phyloP scores from a whole-genome alignment of 2,329 filamentous ascomycete species.

The Diaporthe destruens region DNA sequence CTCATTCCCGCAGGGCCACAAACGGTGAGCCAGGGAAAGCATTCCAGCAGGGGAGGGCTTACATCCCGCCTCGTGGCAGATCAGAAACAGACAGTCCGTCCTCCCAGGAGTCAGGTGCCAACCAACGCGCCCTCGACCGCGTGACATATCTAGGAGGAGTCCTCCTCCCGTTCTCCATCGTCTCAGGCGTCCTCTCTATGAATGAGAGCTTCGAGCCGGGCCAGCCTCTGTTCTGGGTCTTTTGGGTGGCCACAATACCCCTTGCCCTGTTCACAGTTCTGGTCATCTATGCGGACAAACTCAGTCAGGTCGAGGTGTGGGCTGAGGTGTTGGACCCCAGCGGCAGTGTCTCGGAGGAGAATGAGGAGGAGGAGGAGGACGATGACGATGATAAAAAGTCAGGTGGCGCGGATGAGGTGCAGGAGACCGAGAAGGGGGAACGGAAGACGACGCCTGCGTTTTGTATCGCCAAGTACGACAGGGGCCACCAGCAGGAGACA shows the following conservation, averaged over 20 bases:
- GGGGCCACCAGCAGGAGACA: slow-evolving; percentile 33
- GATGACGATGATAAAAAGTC: background rate
- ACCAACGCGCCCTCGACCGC: slow-evolving; percentile 58
- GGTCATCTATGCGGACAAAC: slow-evolving; percentile 62
- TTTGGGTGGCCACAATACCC: slow-evolving; percentile 59
- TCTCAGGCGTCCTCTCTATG: slow-evolving; percentile 62
- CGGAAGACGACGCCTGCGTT: background rate
- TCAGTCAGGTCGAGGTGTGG: slow-evolving; percentile 61
- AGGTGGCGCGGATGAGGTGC: background rate
- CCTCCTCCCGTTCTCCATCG: slow-evolving; percentile 61
- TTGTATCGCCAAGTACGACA: slow-evolving; percentile 7
- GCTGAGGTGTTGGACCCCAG: slow-evolving; percentile 53
- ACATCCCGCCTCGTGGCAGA: slow-evolving; percentile 38
- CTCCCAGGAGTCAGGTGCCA: slow-evolving; percentile 47
- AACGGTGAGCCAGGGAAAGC: background rate
- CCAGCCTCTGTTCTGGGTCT: slow-evolving; percentile 60
- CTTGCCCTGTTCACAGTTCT: slow-evolving; percentile 55
- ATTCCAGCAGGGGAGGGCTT: background rate
- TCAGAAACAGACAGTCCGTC: background rate
- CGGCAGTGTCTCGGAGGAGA: background rate
- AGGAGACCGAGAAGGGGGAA: background rate
- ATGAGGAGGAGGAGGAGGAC: background rate
- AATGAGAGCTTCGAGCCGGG: slow-evolving; percentile 58
- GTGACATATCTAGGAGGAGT: slow-evolving; percentile 64
- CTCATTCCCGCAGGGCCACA: slow-evolving; percentile 39